Percentiles rank a stretch among this genome's conserved stretches.
Conservation (phyloP, 345 rosid genomes). For the Jatropha curcas region DNA sequence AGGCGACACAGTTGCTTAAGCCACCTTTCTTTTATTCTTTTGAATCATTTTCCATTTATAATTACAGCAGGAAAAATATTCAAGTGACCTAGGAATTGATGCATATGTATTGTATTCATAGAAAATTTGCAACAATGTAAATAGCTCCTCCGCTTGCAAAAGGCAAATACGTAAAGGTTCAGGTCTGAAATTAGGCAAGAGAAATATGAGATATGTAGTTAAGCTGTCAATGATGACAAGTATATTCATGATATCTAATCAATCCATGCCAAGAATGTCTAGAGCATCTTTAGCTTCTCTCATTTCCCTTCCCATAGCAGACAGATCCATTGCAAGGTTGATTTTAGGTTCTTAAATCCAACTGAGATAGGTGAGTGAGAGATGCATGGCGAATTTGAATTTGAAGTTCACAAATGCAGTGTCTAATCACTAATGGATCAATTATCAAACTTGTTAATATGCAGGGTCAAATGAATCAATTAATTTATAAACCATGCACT, state of each 20-base stretch:
- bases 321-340: neutral
- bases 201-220: neutral
- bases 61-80: neutral
- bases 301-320: neutral
- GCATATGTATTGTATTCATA: neutral
- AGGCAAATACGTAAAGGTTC: neutral
- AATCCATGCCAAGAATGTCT: neutral
- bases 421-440: neutral
- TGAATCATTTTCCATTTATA: neutral
- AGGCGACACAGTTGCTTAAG: neutral
- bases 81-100: neutral
- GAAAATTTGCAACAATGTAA: neutral
- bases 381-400: no score
- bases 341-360: neutral
- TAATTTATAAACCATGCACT: neutral
- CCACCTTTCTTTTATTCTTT: neutral
- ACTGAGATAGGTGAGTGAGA: neutral
- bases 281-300: neutral
- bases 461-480: neutral
- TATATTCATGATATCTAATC: neutral
- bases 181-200: neutral
- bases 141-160: neutral
- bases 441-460: neutral
- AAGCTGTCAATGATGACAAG: neutral
- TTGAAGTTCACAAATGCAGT: neutral